Evolutionary conservation across 441 rosid species (phyloP).

Genomic region (Adansonia grandidieri): DNA sequence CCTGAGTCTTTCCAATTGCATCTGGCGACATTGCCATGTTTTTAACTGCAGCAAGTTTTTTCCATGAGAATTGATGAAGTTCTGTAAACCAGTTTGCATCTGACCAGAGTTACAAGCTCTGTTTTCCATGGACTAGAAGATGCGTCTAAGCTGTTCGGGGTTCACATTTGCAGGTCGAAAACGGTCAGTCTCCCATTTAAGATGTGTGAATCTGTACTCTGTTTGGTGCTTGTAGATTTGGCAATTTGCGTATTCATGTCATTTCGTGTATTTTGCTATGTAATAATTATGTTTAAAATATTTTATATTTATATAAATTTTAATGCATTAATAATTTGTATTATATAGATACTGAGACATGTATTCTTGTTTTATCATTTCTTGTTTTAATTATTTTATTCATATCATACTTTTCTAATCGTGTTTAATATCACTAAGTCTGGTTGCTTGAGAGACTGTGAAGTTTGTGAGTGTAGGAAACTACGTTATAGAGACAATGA

Average conservation of each 20-base stretch:
- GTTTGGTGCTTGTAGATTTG: not conserved
- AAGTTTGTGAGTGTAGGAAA: not conserved
- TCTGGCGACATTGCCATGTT: not conserved
- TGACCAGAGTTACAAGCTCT: not conserved
- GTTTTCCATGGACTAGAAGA: not conserved
- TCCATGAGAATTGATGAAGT: not conserved
- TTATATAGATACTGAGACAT: not conserved
- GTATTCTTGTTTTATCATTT: not conserved
- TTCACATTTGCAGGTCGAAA: not conserved
- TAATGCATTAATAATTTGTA: not conserved
- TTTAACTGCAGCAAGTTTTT: not conserved
- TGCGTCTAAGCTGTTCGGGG: not conserved
- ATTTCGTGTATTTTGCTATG: not conserved
- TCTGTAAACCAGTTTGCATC: not conserved
- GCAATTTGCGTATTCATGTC: not conserved
- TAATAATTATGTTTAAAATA: not conserved
- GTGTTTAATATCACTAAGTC: too few relatives aligned
- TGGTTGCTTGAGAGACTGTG: not conserved
- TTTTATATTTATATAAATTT: too few relatives aligned
- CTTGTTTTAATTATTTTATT: not conserved
- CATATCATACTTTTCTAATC: not conserved
- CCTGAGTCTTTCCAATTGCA: not conserved
- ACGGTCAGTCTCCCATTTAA: not conserved
- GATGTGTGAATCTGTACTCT: conserved; percentile 1
- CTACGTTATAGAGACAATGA: not conserved